phyloP scores from a whole-genome alignment of 1,139 yeast genomes.

The Yamadazyma atmosphaerica region DNA sequence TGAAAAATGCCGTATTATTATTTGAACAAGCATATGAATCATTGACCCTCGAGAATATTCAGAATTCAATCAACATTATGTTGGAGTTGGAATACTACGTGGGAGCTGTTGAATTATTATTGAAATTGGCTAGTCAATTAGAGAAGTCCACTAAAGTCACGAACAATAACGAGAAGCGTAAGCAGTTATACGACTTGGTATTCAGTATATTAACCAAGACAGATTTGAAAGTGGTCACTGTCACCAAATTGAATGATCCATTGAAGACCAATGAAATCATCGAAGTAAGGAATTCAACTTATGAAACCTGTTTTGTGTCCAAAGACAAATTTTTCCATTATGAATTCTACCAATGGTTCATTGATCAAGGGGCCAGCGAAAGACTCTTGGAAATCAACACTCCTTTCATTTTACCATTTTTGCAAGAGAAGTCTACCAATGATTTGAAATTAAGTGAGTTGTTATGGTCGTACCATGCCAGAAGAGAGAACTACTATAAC shows the following conservation, averaged over 20 bases:
- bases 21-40: conserved; percentile 81
- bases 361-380: conserved; percentile 73
- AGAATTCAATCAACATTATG: conserved; percentile 79
- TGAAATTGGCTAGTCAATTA: conserved; percentile 71
- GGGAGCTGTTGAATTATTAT: conserved; percentile 82
- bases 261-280: conserved; percentile 53
- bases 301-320: conserved; percentile 70
- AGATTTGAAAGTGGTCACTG: conserved; percentile 63
- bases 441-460: conserved; percentile 77
- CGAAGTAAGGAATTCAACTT: conserved; percentile 69
- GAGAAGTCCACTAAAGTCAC: conserved; percentile 25
- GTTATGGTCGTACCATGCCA: conserved; percentile 88
- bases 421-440: conserved; percentile 68
- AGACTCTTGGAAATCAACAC: conserved; percentile 78
- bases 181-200: conserved; percentile 66
- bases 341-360: conserved; percentile 91
- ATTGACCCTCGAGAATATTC: conserved; percentile 75
- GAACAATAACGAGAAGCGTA: conserved; percentile 34
- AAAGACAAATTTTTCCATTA: conserved; percentile 85
- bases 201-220: conserved; percentile 73
- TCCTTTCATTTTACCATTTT: conserved; percentile 73
- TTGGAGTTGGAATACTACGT: conserved; percentile 73
- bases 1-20: conserved; percentile 71
- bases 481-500: conserved; percentile 71
- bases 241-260: conserved; percentile 45